phyloP scores from a whole-genome alignment of 2,329 filamentous ascomycete species.

The Cladophialophora bantiana region DNA sequence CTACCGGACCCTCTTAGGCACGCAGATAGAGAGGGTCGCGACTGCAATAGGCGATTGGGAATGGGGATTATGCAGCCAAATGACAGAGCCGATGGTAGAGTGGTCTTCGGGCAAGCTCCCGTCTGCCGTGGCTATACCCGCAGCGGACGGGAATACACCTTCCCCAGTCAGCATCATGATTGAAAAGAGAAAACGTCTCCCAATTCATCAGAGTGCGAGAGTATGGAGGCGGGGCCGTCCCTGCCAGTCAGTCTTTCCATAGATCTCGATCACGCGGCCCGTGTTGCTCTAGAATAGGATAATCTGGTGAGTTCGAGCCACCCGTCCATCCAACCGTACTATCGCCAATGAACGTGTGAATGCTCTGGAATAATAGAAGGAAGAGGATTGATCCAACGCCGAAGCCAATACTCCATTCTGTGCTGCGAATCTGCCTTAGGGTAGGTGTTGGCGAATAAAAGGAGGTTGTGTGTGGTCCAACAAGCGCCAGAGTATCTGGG shows the following conservation, averaged over 20 bases:
- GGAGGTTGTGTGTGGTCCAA: constrained; percentile 22
- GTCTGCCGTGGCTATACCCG: constrained; percentile 8
- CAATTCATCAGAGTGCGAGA: neutral
- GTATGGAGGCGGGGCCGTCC: neutral
- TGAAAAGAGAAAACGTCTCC: constrained; percentile 2
- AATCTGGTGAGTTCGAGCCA: constrained; percentile 7
- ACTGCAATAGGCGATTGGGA: constrained; percentile 9
- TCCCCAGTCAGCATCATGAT: constrained; percentile 14
- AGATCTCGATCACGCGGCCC: constrained; percentile 8
- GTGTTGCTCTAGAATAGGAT: constrained; percentile 11
- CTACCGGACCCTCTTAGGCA: constrained; percentile 14
- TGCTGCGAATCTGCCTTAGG: constrained; percentile 28
- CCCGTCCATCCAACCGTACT: constrained; percentile 1
- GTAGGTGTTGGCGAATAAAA: constrained; percentile 24
- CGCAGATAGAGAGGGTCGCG: constrained; percentile 17
- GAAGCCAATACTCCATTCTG: neutral
- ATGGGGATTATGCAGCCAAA: constrained; percentile 22
- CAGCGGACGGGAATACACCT: neutral
- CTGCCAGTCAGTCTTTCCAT: constrained; percentile 3
- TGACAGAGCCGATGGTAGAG: constrained; percentile 9
- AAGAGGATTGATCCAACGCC: neutral
- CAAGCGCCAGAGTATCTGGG: constrained; percentile 35
- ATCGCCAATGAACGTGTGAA: constrained; percentile 19
- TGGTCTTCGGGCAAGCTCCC: constrained; percentile 6
- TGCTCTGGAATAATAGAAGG: constrained; percentile 23